Evolutionary conservation across 805 yeast species (phyloP), one percentile per base, ranked within the genome.

Genomic region (Osmozyma mogii): DNA sequence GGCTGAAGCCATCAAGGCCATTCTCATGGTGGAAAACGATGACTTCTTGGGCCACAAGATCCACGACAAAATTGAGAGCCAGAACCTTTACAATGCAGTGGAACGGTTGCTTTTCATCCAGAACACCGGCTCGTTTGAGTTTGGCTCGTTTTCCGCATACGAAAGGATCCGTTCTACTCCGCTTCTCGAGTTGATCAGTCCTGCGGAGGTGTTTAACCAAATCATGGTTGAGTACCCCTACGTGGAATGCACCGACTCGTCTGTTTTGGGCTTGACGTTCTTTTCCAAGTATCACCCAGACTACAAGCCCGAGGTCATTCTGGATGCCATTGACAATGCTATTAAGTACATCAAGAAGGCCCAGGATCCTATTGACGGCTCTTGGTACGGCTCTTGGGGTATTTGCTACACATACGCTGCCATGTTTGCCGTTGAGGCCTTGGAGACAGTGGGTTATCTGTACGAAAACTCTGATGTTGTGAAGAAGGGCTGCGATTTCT

Each of bases 351-450:
- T 92, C 25, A 72, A 70, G 28, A 54, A 61, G 3, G 72, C 72
- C 2, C 98, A 92, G 54, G 61, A 65, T 25, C 46, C 49, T 0
- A 25, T 35, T 5, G 95, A 92, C 54, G 99, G 99, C 0, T 78
- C 94, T 9, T 92, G 97, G 97, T 94, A 88, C 52, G 99, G 99
- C 1, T 77, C 85, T 23, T 92, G 99, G 99, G 99, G 98, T 21
- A 78, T 92, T 4, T 92, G 99, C 51, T 87, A 69, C 50, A 84
- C 96, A 0, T 92, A 92, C 54, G 97, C 97, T 0, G 83, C 87
- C 2, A 92, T 92, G 98, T 92, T 92, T 70, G 99, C 99, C 0
- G 56, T 92, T 17, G 99, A 92, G 45, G 97, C 97, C 0, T 65
- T 92, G 28, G 63, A 74, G 16, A 72, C 89, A 4, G 79, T 80